Evolutionary conservation across 371 early-diverging fungal species (phyloP), one percentile per base, ranked within the genome.

Genomic region (Syncephalis fuscata): DNA sequence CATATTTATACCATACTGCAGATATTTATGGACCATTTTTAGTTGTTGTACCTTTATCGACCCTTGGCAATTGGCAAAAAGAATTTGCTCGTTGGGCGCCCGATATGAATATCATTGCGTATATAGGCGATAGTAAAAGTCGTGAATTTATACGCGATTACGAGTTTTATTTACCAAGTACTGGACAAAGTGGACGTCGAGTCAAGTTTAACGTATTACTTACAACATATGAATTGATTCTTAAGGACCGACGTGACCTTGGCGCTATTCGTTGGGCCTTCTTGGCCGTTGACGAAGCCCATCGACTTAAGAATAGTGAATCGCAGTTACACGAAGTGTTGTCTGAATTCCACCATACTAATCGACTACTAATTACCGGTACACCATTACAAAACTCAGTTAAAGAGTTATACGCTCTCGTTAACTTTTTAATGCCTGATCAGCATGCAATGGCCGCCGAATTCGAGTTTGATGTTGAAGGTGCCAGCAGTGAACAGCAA

Each of bases 1-100:
- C 80, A 22, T 88, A 87, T 47, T 66, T 98, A n/a, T 89, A 82
- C 65, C 81, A 96, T 57, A 66, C 72, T 5, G 71, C 76, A 52
- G 54, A 83, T 19, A 62, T 93, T 1, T 92, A 80, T 59, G 98
- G 98, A 0, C 98, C 98, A 1, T 91, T 85, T 61, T 61, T 98
- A 48, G 82, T 98, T 2, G 93, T 96, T 0, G 96, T 96, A 0
- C 98, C 98, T 1, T 63, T 96, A 20, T 92, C 94, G 20, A 92
- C 93, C 0, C 82, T 93, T 26, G 84, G 82, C 14, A 77, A 86
- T 2, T 98, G 98, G 98, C 81, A 86, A 65, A 71, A 76, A 22
- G 96, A 95, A 67, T 86, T 96, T 63, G 76, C 73, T 17, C 73
- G 80, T 37, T 98, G 96, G 96, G 89, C 92, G 10, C 95, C 95